A percentile compares a stretch with the other conserved stretches of the same genome.
These are phyloP conservation scores for Nicotiana otophora DNA, from an alignment of 257 asterid species.

Conservation along the genomic window DNA sequence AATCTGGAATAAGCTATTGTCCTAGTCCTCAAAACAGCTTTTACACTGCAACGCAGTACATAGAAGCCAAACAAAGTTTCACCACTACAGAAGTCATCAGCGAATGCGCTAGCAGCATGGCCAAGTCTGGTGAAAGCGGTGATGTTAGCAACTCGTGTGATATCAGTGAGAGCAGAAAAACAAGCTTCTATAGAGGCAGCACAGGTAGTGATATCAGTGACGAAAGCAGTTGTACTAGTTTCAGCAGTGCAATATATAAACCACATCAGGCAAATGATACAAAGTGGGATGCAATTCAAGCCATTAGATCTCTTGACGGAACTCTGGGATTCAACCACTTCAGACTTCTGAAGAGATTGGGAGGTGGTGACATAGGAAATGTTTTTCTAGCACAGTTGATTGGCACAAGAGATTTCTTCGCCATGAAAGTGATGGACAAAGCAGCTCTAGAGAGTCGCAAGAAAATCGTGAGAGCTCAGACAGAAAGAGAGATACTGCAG, in stretches of 20 bases:
- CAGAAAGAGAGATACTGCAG: constrained; percentile 57
- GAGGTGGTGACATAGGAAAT: constrained; percentile 58
- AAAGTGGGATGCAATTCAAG: constrained; percentile 63
- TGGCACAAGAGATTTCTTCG: constrained; percentile 52
- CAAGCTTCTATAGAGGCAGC: constrained; percentile 45
- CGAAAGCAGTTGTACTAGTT: constrained; percentile 58
- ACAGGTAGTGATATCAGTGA: constrained; percentile 54
- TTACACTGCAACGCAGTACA: constrained; percentile 31
- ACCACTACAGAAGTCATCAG: constrained; percentile 40
- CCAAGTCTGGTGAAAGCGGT: constrained; percentile 46
- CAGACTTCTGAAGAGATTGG: constrained; percentile 45
- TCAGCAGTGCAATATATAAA: constrained; percentile 38
- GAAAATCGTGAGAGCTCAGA: constrained; percentile 57
- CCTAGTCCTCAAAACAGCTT: constrained; percentile 43
- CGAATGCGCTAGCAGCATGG: constrained; percentile 33
- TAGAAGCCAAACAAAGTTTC: constrained; percentile 46
- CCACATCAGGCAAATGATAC: constrained; percentile 61
- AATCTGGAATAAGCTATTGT: constrained; percentile 22
- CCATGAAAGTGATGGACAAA: constrained; percentile 68
- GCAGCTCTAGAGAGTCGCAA: constrained; percentile 48
- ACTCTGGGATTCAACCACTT: constrained; percentile 44
- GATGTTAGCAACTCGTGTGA: constrained; percentile 42
- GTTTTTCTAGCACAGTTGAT: constrained; percentile 52
- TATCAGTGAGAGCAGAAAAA: constrained; percentile 46
- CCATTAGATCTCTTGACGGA: constrained; percentile 45